These are phyloP conservation scores for Thalassiosira exigua DNA, from an alignment of 352 stramenopile species.

Conservation along the genomic window DNA sequence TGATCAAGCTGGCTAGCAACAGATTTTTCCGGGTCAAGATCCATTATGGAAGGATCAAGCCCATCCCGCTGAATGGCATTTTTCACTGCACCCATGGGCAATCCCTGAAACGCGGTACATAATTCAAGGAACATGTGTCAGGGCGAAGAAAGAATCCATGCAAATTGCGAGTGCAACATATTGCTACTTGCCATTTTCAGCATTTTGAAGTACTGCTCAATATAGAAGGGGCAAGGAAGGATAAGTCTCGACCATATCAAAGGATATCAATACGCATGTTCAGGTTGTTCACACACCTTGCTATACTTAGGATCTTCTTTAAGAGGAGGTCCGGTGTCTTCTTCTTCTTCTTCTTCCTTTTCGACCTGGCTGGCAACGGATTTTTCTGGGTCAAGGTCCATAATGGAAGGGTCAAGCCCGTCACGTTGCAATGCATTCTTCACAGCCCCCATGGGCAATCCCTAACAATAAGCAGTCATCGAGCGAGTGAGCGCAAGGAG, in stretches of 20 bases:
- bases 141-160: too few relatives aligned
- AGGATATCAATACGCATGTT: neutral
- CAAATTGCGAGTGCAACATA: too few relatives aligned
- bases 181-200: constrained; percentile 59
- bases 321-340: constrained; percentile 43
- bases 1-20: neutral
- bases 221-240: too few relatives aligned
- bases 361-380: constrained; percentile 49
- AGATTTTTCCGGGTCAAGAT: constrained; percentile 53
- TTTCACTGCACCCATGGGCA: constrained; percentile 90
- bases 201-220: constrained; percentile 85
- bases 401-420: constrained; percentile 70
- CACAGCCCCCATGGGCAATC: constrained; percentile 88
- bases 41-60: constrained; percentile 78
- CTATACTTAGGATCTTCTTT: constrained; percentile 64
- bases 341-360: constrained; percentile 14
- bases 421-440: constrained; percentile 91
- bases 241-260: too few relatives aligned
- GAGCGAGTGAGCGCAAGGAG: constrained; percentile 55
- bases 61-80: constrained; percentile 89
- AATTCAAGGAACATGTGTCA: too few relatives aligned
- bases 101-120: constrained; percentile 29
- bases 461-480: constrained; percentile 37
- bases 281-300: too few relatives aligned
- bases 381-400: constrained; percentile 65